Percentiles rank a stretch among this genome's conserved stretches.
Conservation (phyloP, 768 basidiomycete species). For the Boletus edulis region DNA sequence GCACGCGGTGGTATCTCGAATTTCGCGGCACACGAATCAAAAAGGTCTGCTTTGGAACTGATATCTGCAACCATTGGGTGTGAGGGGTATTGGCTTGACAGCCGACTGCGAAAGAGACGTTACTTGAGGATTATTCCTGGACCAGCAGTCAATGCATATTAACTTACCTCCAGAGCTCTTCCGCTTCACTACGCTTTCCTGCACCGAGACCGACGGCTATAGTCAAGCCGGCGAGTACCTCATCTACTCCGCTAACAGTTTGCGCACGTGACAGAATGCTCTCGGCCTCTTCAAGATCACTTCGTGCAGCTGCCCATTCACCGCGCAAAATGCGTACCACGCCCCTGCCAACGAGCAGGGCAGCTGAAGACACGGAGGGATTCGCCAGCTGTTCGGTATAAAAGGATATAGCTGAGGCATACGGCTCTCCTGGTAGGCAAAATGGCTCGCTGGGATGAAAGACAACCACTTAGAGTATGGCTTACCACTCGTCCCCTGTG, state of each 20-base stretch:
- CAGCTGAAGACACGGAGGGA: constrained; percentile 70
- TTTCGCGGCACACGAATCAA: constrained; percentile 60
- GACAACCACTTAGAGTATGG: constrained; percentile 27
- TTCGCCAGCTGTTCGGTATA: constrained; percentile 84
- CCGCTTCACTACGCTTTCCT: constrained; percentile 57
- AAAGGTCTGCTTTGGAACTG: constrained; percentile 55
- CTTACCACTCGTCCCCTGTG: constrained; percentile 52
- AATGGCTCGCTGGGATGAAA: background rate
- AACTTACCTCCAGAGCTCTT: constrained; percentile 68
- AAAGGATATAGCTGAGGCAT: constrained; percentile 50
- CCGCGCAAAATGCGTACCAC: constrained; percentile 76
- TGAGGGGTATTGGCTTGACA: constrained; percentile 51
- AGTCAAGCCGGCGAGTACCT: constrained; percentile 64
- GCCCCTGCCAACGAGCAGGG: constrained; percentile 76
- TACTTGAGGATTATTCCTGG: constrained; percentile 2
- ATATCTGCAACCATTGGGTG: constrained; percentile 72
- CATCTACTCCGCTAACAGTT: constrained; percentile 44
- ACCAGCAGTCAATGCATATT: background rate
- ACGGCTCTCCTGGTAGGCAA: constrained; percentile 27
- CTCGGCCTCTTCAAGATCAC: constrained; percentile 71
- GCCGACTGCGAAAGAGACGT: constrained; percentile 30
- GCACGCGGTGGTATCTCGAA: constrained; percentile 59
- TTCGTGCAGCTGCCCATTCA: constrained; percentile 72
- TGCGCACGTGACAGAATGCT: constrained; percentile 43
- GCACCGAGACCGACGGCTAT: constrained; percentile 62